Evolutionary conservation across 2,329 filamentous ascomycete species (phyloP).

Genomic region (Talaromyces sp.): DNA sequence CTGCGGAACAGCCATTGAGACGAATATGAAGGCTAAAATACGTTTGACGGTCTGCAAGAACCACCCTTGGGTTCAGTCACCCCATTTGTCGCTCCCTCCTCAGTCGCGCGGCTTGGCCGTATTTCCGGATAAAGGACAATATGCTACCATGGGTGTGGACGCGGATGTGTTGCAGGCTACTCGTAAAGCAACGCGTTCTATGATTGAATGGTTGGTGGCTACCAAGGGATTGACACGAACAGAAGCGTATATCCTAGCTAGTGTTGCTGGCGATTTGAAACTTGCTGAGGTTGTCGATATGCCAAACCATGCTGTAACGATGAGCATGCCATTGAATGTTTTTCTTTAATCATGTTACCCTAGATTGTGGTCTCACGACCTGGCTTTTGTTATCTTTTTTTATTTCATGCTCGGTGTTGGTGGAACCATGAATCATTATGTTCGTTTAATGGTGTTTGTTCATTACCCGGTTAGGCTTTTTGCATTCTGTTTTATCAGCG

Average conservation of each 20-base stretch:
- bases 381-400: background rate
- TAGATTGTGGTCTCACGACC: background rate
- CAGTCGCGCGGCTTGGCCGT: constrained; percentile 24
- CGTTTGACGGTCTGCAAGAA: constrained; percentile 50
- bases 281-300: constrained; percentile 55
- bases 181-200: constrained; percentile 47
- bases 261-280: constrained; percentile 50
- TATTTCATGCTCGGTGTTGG: background rate
- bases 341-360: constrained; percentile 32
- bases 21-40: constrained; percentile 49
- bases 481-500: background rate
- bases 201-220: constrained; percentile 49
- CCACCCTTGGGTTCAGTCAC: constrained; percentile 47
- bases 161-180: constrained; percentile 49
- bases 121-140: constrained; percentile 39
- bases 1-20: constrained; percentile 57
- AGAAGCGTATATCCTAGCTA: constrained; percentile 54
- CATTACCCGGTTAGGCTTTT: background rate
- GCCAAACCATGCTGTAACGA: constrained; percentile 53
- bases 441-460: background rate
- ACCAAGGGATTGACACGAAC: constrained; percentile 46
- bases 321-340: constrained; percentile 49
- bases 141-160: constrained; percentile 50
- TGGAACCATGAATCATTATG: background rate
- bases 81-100: constrained; percentile 47